Evolutionary conservation across 164 flowering plant genomes (phyloP).

Genomic region (Chimonanthus praecox): DNA sequence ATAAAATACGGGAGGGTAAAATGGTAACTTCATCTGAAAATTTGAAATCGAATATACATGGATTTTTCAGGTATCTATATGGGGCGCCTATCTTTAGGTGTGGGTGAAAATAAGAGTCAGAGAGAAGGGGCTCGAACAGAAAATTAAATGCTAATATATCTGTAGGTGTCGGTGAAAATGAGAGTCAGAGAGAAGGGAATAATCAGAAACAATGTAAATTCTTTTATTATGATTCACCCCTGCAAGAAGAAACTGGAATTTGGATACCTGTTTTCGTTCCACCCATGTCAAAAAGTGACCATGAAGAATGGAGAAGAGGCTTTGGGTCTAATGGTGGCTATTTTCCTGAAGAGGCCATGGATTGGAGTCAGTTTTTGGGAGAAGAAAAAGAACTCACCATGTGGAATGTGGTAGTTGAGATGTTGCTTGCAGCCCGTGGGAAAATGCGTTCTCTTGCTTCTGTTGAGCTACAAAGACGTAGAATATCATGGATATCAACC

Average conservation of each 20-base stretch:
- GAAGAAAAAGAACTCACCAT: constrained; percentile 79
- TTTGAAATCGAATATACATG: too few relatives aligned
- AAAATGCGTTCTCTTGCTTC: constrained; percentile 68
- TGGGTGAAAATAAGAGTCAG: constrained; percentile 7
- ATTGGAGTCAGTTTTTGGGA: constrained; percentile 56
- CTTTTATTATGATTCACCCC: constrained; percentile 75
- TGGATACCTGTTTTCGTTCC: constrained; percentile 99
- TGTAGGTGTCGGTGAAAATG: background rate
- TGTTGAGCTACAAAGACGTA: constrained; percentile 34
- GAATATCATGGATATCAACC: constrained; percentile 50
- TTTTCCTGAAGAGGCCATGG: constrained; percentile 83
- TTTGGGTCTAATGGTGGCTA: constrained; percentile 59
- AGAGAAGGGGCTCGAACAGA: background rate
- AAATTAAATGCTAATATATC: background rate
- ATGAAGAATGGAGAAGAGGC: constrained; percentile 57
- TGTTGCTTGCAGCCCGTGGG: constrained; percentile 78
- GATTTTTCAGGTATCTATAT: too few relatives aligned
- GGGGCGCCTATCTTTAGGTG: too few relatives aligned
- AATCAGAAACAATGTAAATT: constrained; percentile 85
- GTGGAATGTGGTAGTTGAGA: constrained; percentile 94
- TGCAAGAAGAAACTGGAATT: constrained; percentile 77
- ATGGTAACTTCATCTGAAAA: too few relatives aligned
- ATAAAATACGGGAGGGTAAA: too few relatives aligned
- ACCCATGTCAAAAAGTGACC: constrained; percentile 75
- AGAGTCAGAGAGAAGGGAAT: background rate